A percentile compares a stretch with the other conserved stretches of the same genome.
These are phyloP conservation scores for Castanea mollissima DNA, from an alignment of 306 rosid species.

Conservation along the genomic window DNA sequence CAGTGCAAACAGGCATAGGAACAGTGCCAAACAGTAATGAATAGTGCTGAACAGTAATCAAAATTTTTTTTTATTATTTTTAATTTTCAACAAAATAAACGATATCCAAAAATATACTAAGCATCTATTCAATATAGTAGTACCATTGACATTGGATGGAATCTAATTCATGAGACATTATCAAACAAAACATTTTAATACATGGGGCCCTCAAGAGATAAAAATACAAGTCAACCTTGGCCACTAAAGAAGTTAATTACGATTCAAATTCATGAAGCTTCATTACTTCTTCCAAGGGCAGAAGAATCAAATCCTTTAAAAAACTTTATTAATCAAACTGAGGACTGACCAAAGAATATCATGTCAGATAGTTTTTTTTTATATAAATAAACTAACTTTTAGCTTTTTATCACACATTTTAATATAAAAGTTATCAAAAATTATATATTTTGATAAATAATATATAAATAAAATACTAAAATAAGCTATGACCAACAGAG, in stretches of 20 bases:
- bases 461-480: too few species aligned
- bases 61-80: too few species aligned
- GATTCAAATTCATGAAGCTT: background rate
- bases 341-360: slow-evolving; percentile 23
- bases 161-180: background rate
- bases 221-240: background rate
- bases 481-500: too few species aligned
- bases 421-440: too few species aligned
- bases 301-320: slow-evolving; percentile 3
- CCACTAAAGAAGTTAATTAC: background rate
- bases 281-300: background rate
- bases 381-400: too few species aligned
- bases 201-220: background rate
- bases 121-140: background rate
- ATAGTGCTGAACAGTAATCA: too few species aligned
- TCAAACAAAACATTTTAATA: background rate
- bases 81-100: too few species aligned
- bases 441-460: too few species aligned
- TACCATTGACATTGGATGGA: background rate
- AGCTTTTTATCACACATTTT: too few species aligned
- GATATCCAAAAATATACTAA: too few species aligned
- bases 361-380: background rate
- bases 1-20: too few species aligned
- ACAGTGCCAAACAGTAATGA: too few species aligned
- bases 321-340: slow-evolving; percentile 3